phyloP scores from a whole-genome alignment of 2,329 filamentous ascomycete species.

The Fusarium praegraminearum region DNA sequence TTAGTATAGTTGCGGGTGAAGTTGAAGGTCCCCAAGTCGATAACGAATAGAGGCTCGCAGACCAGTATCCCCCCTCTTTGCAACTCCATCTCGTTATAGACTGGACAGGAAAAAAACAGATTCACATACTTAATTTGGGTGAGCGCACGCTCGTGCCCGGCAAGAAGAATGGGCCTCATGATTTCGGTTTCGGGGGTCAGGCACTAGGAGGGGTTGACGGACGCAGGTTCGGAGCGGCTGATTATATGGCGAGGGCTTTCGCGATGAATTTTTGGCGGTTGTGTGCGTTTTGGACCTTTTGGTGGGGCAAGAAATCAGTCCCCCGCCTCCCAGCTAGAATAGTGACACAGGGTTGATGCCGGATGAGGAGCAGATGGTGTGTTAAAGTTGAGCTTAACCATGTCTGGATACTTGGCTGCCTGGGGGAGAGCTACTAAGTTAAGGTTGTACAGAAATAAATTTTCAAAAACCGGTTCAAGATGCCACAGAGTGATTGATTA shows the following conservation, averaged over 20 bases:
- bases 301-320: slow-evolving; percentile 53
- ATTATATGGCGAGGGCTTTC: slow-evolving; percentile 52
- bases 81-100: background rate
- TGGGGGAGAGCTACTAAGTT: background rate
- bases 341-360: slow-evolving; percentile 34
- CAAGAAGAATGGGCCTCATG: slow-evolving; percentile 97
- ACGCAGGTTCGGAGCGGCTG: slow-evolving; percentile 49
- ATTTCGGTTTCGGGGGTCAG: slow-evolving; percentile 55
- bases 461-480: background rate
- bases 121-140: slow-evolving; percentile 85
- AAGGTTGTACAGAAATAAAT: background rate
- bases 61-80: slow-evolving; percentile 11
- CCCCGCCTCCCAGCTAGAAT: slow-evolving; percentile 36
- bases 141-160: slow-evolving; percentile 96
- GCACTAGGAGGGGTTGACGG: slow-evolving; percentile 47
- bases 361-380: slow-evolving; percentile 17
- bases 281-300: slow-evolving; percentile 54
- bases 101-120: background rate
- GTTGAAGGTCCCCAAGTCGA: slow-evolving; percentile 7
- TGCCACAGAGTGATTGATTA: background rate
- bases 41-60: slow-evolving; percentile 11
- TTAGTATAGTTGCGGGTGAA: slow-evolving; percentile 34
- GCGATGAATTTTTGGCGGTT: slow-evolving; percentile 59
- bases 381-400: slow-evolving; percentile 32
- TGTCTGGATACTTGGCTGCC: slow-evolving; percentile 19